phyloP scores from a whole-genome alignment of 2,329 filamentous ascomycete genomes.

The Scytalidium lignicola region DNA sequence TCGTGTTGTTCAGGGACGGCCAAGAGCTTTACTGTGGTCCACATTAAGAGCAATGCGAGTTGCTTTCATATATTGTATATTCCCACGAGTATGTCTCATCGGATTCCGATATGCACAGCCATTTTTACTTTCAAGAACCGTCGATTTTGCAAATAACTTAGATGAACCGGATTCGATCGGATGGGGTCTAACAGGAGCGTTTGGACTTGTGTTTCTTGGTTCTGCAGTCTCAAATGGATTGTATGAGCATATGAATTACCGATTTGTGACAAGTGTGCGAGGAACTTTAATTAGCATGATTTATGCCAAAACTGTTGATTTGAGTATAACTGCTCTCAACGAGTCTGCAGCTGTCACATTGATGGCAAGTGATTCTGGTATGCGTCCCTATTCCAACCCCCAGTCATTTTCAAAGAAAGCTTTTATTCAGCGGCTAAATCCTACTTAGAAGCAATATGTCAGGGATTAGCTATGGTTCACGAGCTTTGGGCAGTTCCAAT shows the following conservation, averaged over 20 bases:
- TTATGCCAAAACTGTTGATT: conserved; percentile 23
- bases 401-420: not conserved
- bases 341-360: conserved; percentile 24
- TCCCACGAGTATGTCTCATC: conserved; percentile 18
- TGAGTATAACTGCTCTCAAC: conserved; percentile 19
- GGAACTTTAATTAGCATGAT: conserved; percentile 21
- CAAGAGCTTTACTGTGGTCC: conserved; percentile 14
- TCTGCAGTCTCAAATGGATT: conserved; percentile 16
- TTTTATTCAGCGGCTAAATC: conserved; percentile 7
- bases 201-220: conserved; percentile 25
- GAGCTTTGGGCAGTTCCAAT: conserved; percentile 27
- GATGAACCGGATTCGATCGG: conserved; percentile 19
- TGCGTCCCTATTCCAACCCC: not conserved
- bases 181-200: conserved; percentile 26
- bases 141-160: conserved; percentile 14
- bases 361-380: conserved; percentile 27
- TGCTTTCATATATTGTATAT: conserved; percentile 11
- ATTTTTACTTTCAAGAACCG: conserved; percentile 18
- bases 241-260: conserved; percentile 21
- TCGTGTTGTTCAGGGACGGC: conserved; percentile 2
- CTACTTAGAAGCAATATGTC: conserved; percentile 15
- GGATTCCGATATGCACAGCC: conserved; percentile 23
- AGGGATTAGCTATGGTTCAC: conserved; percentile 25
- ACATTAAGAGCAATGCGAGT: conserved; percentile 14
- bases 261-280: conserved; percentile 19